Evolutionary conservation across 345 rosid genomes (phyloP).

Genomic region (Kernera saxatilis): DNA sequence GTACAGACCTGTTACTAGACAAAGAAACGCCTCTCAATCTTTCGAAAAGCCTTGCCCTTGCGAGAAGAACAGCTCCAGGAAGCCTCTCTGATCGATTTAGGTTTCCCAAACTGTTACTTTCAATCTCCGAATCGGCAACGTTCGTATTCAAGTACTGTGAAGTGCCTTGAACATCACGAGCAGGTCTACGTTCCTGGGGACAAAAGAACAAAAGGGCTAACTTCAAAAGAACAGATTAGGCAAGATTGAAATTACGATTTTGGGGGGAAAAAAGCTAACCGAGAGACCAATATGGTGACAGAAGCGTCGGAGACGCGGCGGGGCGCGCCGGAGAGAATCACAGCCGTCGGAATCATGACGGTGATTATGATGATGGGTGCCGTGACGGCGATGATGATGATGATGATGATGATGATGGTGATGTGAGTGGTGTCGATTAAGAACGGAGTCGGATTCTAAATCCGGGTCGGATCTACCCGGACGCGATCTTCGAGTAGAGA

Average conservation of each 20-base stretch:
- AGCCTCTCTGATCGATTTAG: slow-evolving; percentile 58
- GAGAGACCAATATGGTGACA: slow-evolving; percentile 31
- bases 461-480: slow-evolving; percentile 47
- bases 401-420: slow-evolving; percentile 39
- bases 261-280: slow-evolving; percentile 33
- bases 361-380: slow-evolving; percentile 35
- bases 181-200: slow-evolving; percentile 48
- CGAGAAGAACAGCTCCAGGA: slow-evolving; percentile 88
- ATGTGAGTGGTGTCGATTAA: slow-evolving; percentile 35
- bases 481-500: slow-evolving; percentile 78
- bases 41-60: slow-evolving; percentile 89
- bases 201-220: neutral
- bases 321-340: slow-evolving; percentile 53
- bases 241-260: neutral
- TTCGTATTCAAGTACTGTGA: slow-evolving; percentile 37
- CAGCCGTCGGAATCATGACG: slow-evolving; percentile 57
- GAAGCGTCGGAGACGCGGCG: slow-evolving; percentile 46
- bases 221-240: neutral
- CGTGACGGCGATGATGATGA: slow-evolving; percentile 41
- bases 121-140: slow-evolving; percentile 33
- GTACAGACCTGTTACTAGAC: slow-evolving; percentile 58
- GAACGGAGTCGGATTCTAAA: slow-evolving; percentile 33
- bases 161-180: slow-evolving; percentile 37
- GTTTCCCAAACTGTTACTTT: slow-evolving; percentile 38
- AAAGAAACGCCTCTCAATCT: slow-evolving; percentile 74